Evolutionary conservation across 148 eudicot species (phyloP).

Genomic region (Rhododendron williamsianum): DNA sequence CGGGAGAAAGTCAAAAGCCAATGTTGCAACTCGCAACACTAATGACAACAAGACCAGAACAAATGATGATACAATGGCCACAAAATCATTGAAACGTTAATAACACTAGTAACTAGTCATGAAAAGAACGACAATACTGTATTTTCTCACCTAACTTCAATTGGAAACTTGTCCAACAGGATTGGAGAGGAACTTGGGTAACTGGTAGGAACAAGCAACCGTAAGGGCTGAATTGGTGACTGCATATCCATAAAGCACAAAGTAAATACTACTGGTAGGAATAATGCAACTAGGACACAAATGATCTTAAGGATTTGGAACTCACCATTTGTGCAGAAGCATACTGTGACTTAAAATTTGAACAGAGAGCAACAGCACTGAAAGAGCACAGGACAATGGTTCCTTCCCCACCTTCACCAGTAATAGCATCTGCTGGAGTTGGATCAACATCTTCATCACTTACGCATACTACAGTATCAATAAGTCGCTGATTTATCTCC

Average conservation of each 20-base stretch:
- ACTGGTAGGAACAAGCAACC: conserved; percentile 73
- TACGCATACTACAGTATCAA: conserved; percentile 69
- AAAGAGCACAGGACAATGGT: conserved; percentile 68
- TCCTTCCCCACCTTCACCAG: conserved; percentile 62
- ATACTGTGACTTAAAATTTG: conserved; percentile 70
- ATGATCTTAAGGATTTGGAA: background rate
- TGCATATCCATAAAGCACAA: conserved; percentile 32
- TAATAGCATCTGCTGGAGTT: conserved; percentile 40
- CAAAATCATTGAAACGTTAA: background rate
- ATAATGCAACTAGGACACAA: background rate
- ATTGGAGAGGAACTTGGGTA: conserved; percentile 88
- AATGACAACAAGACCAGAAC: background rate
- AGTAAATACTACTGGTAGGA: conserved; percentile 4
- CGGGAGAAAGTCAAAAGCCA: background rate
- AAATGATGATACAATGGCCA: background rate
- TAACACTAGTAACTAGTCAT: background rate
- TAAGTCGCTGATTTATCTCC: conserved; percentile 73
- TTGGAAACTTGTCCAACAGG: conserved; percentile 83
- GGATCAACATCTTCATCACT: conserved; percentile 66
- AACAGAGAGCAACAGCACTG: conserved; percentile 75
- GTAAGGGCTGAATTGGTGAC: conserved; percentile 89
- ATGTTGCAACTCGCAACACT: background rate
- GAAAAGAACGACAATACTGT: background rate
- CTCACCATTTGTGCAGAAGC: conserved; percentile 84
- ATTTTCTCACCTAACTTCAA: conserved; percentile 61